Percentiles rank a stretch among this genome's conserved stretches.
phyloP scores from a whole-genome alignment of 139 green algal genomes.

The Chlorella ohadii region DNA sequence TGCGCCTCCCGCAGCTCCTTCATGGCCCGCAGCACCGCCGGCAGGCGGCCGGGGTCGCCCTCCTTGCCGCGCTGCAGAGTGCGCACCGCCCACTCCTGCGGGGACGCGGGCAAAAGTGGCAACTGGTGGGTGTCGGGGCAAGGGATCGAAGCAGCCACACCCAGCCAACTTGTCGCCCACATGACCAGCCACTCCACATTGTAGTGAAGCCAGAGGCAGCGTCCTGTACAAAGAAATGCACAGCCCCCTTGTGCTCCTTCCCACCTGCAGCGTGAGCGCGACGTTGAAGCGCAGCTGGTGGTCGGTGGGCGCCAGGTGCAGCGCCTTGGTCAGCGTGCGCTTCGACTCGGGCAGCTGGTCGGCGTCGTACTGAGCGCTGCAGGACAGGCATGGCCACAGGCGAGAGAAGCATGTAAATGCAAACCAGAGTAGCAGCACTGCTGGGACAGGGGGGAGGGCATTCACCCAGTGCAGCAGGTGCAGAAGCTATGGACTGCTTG shows the following conservation, averaged over 20 bases:
- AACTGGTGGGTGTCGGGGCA: too few relatives aligned
- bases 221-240: too few relatives aligned
- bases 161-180: too few relatives aligned
- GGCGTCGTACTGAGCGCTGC: slow-evolving; percentile 81
- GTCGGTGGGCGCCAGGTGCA: slow-evolving; percentile 83
- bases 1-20: slow-evolving; percentile 52
- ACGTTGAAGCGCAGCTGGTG: slow-evolving; percentile 80
- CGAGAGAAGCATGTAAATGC: too few relatives aligned
- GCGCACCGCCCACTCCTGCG: slow-evolving; percentile 78
- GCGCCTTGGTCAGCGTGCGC: slow-evolving; percentile 65
- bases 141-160: too few relatives aligned
- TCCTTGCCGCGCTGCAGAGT: slow-evolving; percentile 61
- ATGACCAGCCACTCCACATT: too few relatives aligned
- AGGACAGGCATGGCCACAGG: slow-evolving; percentile 59
- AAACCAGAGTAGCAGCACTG: too few relatives aligned
- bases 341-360: slow-evolving; percentile 69
- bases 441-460: too few relatives aligned
- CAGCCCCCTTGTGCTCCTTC: too few relatives aligned
- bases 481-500: too few relatives aligned
- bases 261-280: slow-evolving; percentile 85
- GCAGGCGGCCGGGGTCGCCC: slow-evolving; percentile 16
- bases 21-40: slow-evolving; percentile 44
- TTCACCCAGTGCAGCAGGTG: too few relatives aligned
- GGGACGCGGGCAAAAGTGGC: not conserved
- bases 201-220: too few relatives aligned